A percentile compares a stretch with the other conserved stretches of the same genome.
Evolutionary conservation across 2,329 filamentous ascomycete species (phyloP).

Genomic region (Aureobasidium subglaciale): DNA sequence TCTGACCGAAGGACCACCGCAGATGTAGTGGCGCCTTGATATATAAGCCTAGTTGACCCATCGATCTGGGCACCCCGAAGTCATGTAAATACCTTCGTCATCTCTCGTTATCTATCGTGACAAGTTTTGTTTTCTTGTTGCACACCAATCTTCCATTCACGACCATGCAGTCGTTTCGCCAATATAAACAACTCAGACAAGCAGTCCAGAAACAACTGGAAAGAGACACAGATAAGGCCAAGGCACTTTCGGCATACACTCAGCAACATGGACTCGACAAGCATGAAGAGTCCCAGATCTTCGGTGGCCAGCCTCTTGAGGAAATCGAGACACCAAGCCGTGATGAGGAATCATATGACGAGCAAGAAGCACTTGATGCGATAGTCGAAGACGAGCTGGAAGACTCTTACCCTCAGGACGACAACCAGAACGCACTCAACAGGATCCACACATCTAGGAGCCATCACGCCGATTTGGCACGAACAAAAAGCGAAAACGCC

Average conservation of each 20-base stretch:
- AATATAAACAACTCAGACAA: slow-evolving; percentile 9
- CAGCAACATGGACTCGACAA: slow-evolving; percentile 9
- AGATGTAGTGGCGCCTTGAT: not conserved
- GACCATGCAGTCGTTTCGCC: slow-evolving; percentile 14
- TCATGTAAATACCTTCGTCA: slow-evolving; percentile 5
- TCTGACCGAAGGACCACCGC: slow-evolving; percentile 12
- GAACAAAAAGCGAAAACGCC: not conserved
- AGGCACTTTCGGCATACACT: slow-evolving; percentile 2
- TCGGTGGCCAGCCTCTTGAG: not conserved
- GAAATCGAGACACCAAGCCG: not conserved
- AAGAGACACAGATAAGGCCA: slow-evolving; percentile 2
- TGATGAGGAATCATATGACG: not conserved
- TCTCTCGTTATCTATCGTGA: not conserved
- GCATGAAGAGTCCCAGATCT: not conserved
- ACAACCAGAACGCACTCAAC: slow-evolving; percentile 10
- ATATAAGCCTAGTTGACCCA: not conserved
- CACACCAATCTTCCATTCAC: not conserved
- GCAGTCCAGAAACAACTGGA: slow-evolving; percentile 4
- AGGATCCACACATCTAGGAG: slow-evolving; percentile 6
- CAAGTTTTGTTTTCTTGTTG: not conserved
- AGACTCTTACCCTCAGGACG: slow-evolving; percentile 5
- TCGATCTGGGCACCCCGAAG: not conserved
- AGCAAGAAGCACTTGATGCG: slow-evolving; percentile 1
- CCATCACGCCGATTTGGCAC: not conserved
- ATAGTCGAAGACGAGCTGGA: slow-evolving; percentile 7